Conservation (phyloP, 768 basidiomycete species). For the Lactifluus subvellereus region DNA sequence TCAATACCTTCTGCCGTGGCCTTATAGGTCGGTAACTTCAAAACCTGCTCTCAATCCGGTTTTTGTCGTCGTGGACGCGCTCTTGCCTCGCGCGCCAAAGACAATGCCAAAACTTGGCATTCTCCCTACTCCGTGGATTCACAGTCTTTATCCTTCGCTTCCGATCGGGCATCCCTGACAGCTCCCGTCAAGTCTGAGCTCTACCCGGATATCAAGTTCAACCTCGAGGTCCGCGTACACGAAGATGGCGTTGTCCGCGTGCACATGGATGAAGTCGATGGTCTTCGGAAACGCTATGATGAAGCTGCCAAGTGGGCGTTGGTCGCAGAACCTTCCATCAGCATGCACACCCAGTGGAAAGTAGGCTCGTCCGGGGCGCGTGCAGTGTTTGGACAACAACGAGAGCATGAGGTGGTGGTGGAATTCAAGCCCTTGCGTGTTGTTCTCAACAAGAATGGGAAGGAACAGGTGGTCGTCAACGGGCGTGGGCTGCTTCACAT, state of each 20-base stretch:
- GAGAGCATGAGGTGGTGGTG: constrained; percentile 61
- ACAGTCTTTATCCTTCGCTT: constrained; percentile 45
- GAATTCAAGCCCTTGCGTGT: constrained; percentile 72
- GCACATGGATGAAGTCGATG: constrained; percentile 83
- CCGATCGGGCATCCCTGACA: constrained; percentile 56
- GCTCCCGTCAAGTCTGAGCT: constrained; percentile 75
- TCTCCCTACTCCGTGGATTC: constrained; percentile 83
- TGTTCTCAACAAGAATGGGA: constrained; percentile 63
- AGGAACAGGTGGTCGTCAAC: constrained; percentile 84
- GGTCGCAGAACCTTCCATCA: constrained; percentile 60
- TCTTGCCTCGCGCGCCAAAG: constrained; percentile 65
- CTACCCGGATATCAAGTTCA: constrained; percentile 80
- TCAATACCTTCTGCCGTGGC: constrained; percentile 38
- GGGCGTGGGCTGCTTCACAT: constrained; percentile 88
- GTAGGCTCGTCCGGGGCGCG: constrained; percentile 58
- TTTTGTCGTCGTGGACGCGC: constrained; percentile 93
- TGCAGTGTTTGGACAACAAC: constrained; percentile 59
- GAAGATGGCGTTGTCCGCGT: constrained; percentile 87
- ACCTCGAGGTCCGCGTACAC: constrained; percentile 77
- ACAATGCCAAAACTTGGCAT: constrained; percentile 51
- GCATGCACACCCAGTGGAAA: constrained; percentile 56
- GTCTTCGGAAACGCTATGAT: constrained; percentile 80
- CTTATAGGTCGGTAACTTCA: constrained; percentile 84
- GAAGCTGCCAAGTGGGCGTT: constrained; percentile 91
- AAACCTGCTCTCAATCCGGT: constrained; percentile 91